Base-by-base conservation (phyloP, 2,329 filamentous ascomycete species). In the Stenocarpella maydis region DNA sequence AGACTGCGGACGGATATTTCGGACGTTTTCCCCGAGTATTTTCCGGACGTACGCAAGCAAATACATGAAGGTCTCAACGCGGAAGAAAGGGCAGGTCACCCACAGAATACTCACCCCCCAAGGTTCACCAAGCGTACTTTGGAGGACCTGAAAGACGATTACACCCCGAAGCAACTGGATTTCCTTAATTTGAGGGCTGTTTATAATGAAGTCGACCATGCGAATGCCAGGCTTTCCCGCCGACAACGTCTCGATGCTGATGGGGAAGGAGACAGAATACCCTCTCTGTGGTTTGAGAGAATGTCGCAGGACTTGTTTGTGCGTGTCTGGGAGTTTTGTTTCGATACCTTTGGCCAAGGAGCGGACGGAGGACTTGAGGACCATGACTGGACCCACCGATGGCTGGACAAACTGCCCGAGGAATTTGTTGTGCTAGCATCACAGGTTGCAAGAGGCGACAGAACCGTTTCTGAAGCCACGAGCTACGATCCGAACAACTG, bases 381-480 rank as follows among this genome's bases (percentile, higher is more conserved):
- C 2, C 45, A 10, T 21, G 64, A 71, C 50, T 71, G 70, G 71
- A 68, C 65, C 41, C 19, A n/a, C n/a, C 14, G 37, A 8, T 69
- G 67, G 53, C 37, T 72, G 37, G 19, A 28, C 4, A 45, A 71
- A 15, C 63, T 72, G 17, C 65, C 71, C 8, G 5, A 45, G 12
- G 65, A 72, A 41, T 72, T 72, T 41, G 26, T 72, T 19, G 61
- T 58, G 3, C 55, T 63, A 37, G 71, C 55, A 15, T 70, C 71
- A 39, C 58, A 66, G 4, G 60, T 71, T n/a, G 68, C 71, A 17
- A 53, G 71, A 24, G 71, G 69, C 28, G 71, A 72, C 37, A 64
- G 37, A 21, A 63, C 65, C 2, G n/a, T 54, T 8, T 50, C 26
- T 14, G 15, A 37, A 2, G 31, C 39, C 12, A 52, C 37, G 10